Evolutionary conservation across 176 grass and related monocot genomes (phyloP).

Genomic region (Cymbopogon citratus): DNA sequence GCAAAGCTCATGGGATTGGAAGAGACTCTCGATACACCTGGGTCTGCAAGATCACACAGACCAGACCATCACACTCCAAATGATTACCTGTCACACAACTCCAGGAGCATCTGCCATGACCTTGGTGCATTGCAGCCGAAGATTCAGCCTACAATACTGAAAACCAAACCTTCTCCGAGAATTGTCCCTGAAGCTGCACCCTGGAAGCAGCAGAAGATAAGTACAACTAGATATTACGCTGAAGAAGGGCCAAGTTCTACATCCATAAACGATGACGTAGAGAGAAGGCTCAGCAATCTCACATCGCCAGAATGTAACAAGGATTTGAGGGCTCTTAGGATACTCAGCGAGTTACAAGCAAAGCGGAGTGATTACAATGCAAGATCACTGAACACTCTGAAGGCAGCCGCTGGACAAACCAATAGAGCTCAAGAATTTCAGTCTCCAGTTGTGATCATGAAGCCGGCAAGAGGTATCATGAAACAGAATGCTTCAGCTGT

Average conservation of each 20-base stretch:
- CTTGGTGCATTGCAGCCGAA: conserved; percentile 1
- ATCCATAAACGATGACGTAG: conserved; percentile 31
- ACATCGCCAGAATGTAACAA: conserved; percentile 25
- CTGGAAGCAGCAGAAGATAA: conserved; percentile 48
- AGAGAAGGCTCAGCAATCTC: conserved; percentile 42
- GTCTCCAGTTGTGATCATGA: conserved; percentile 65
- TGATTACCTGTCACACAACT: neutral
- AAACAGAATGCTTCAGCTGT: conserved; percentile 29
- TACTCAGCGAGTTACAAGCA: conserved; percentile 22
- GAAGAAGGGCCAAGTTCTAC: neutral
- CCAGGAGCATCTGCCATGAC: conserved; percentile 27
- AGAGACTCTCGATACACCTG: conserved; percentile 9
- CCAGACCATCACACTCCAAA: conserved; percentile 7
- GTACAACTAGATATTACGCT: neutral
- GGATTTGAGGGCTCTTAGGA: conserved; percentile 39
- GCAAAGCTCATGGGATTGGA: conserved; percentile 81
- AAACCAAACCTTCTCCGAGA: conserved; percentile 40
- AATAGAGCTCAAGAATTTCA: conserved; percentile 30
- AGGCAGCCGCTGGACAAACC: neutral
- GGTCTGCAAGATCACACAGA: conserved; percentile 17
- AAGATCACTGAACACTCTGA: neutral
- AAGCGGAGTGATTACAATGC: conserved; percentile 5
- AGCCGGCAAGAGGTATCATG: conserved; percentile 38
- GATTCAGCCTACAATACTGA: conserved; percentile 12
- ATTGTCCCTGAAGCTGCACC: conserved; percentile 39